Evolutionary conservation across 2,329 filamentous ascomycete genomes (phyloP).

Genomic region (Phaeomoniella chlamydospora): DNA sequence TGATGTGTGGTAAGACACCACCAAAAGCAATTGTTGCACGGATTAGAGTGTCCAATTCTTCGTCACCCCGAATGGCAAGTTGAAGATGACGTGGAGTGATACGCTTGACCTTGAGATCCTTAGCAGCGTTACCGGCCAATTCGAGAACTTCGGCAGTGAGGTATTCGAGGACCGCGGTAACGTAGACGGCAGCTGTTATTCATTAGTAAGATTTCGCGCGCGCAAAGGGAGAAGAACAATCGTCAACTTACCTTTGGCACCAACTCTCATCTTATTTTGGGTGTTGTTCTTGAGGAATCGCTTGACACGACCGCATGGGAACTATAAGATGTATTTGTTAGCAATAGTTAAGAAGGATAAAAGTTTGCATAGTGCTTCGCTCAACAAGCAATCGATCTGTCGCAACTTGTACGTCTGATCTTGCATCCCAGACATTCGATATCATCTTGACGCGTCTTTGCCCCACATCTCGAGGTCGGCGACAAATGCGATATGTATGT

Average conservation of each 20-base stretch:
- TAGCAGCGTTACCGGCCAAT: conserved; percentile 93
- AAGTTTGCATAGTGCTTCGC: no score
- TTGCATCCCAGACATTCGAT: conserved; percentile 7
- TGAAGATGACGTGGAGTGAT: conserved; percentile 97
- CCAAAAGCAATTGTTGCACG: conserved; percentile 95
- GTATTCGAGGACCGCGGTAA: conserved; percentile 96
- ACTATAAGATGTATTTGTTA: conserved; percentile 41
- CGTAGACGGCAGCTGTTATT: conserved; percentile 70
- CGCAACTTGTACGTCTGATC: no score
- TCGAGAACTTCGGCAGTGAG: conserved; percentile 96
- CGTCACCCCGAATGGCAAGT: conserved; percentile 94
- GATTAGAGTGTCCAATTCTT: conserved; percentile 95
- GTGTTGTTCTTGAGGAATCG: conserved; percentile 99
- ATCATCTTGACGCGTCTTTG: conserved; percentile 1
- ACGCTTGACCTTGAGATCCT: conserved; percentile 99
- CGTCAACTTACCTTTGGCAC: conserved; percentile 54
- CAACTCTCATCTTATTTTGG: conserved; percentile 99
- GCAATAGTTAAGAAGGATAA: conserved; percentile 7
- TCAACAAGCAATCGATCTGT: no score
- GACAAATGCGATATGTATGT: not conserved
- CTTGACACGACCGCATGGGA: conserved; percentile 99
- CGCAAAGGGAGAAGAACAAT: conserved; percentile 2
- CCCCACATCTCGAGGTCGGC: conserved; percentile 4
- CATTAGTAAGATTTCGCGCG: conserved; percentile 6
- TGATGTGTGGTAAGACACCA: conserved; percentile 97